These are phyloP conservation scores for Rhynchospora breviuscula DNA, from an alignment of 176 grass and related monocot genomes.

Conservation along the genomic window DNA sequence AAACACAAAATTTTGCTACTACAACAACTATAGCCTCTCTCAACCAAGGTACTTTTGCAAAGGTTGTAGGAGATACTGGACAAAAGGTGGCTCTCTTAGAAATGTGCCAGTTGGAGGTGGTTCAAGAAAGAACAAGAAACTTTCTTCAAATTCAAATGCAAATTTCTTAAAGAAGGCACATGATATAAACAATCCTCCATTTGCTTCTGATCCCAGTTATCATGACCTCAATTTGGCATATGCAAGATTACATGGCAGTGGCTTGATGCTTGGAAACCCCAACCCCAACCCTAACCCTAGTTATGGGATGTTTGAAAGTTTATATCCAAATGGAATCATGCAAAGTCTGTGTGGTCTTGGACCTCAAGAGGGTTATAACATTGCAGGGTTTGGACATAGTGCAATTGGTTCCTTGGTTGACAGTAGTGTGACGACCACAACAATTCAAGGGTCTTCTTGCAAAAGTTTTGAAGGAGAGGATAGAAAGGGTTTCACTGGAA, in stretches of 20 bases:
- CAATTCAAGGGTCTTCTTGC: conserved; percentile 24
- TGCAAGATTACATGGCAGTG: conserved; percentile 27
- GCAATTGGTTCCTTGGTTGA: conserved; percentile 16
- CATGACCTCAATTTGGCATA: conserved; percentile 17
- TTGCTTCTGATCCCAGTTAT: conserved; percentile 8
- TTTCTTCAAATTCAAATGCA: conserved; percentile 34
- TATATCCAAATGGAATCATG: conserved; percentile 23
- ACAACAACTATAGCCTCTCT: conserved; percentile 98
- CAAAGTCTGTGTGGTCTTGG: conserved; percentile 20
- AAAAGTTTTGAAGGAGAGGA: conserved; percentile 16
- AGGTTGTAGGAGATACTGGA: conserved; percentile 94
- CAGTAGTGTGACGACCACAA: conserved; percentile 7
- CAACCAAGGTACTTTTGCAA: conserved; percentile 99
- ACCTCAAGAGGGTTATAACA: not conserved
- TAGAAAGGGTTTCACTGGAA: conserved; percentile 17
- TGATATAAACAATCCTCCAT: conserved; percentile 10
- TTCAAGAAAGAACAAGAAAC: conserved; percentile 88
- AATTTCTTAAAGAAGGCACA: conserved; percentile 20
- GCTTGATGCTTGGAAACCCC: conserved; percentile 22
- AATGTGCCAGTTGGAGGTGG: conserved; percentile 94
- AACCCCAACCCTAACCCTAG: conserved; percentile 21
- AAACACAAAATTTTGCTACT: conserved; percentile 99
- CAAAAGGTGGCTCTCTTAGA: conserved; percentile 79
- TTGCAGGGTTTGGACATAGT: conserved; percentile 13
- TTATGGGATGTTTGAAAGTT: conserved; percentile 21